Percentiles rank a stretch among this genome's conserved stretches.
Conservation (phyloP, 805 yeast genomes). For the Hanseniaspora mollemarum region DNA sequence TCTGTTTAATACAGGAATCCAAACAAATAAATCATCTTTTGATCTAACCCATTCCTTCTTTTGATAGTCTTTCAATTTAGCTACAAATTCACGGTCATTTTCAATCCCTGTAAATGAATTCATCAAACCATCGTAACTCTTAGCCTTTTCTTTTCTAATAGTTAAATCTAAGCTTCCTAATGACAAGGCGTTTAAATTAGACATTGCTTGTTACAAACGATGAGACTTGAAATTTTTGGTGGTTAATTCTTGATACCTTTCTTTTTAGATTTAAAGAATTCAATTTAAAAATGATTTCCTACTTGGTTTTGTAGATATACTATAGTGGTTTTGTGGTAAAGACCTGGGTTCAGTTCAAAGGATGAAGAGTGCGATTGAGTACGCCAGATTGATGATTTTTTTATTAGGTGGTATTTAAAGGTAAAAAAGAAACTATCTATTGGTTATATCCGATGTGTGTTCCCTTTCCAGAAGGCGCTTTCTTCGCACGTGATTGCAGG, state of each 20-base stretch:
- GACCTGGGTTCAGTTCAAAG: too few relatives aligned
- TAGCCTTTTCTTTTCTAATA: slow-evolving; percentile 26
- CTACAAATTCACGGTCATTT: slow-evolving; percentile 33
- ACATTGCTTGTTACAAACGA: neutral
- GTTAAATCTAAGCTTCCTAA: neutral
- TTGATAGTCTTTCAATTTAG: slow-evolving; percentile 25
- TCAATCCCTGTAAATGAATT: slow-evolving; percentile 31
- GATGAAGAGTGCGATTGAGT: too few relatives aligned
- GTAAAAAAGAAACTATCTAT: too few relatives aligned
- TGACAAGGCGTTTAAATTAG: neutral
- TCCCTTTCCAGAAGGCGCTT: too few relatives aligned
- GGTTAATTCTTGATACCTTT: neutral
- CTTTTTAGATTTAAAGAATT: neutral
- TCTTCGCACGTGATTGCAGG: too few relatives aligned
- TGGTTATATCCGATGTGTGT: too few relatives aligned
- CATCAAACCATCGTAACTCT: slow-evolving; percentile 29
- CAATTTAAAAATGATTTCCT: too few relatives aligned
- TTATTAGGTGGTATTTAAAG: too few relatives aligned
- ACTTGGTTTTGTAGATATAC: too few relatives aligned
- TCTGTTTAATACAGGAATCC: slow-evolving; percentile 66
- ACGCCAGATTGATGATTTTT: too few relatives aligned
- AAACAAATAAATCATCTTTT: slow-evolving; percentile 57
- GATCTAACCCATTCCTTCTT: slow-evolving; percentile 49
- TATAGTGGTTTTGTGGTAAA: too few relatives aligned
- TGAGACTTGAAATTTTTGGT: too few relatives aligned